Evolutionary conservation across 2,329 filamentous ascomycete species (phyloP).

Genomic region (Nemania serpens): DNA sequence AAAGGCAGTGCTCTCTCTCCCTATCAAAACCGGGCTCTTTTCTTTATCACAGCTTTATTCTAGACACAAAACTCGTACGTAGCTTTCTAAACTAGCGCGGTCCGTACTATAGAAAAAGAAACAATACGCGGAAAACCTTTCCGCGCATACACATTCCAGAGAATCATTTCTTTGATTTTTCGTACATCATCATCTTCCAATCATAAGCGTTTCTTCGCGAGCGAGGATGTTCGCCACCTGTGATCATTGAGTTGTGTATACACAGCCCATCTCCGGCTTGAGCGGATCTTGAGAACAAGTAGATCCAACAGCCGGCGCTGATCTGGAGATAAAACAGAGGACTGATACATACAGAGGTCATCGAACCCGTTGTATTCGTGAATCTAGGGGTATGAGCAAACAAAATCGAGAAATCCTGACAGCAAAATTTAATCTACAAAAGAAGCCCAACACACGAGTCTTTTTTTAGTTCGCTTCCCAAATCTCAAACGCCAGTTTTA

Average conservation of each 20-base stretch:
- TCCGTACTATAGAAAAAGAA: not conserved
- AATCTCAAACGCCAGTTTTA: constrained; percentile 38
- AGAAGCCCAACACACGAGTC: constrained; percentile 30
- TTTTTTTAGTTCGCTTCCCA: constrained; percentile 30
- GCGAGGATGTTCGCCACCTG: not conserved
- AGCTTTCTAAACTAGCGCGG: not conserved
- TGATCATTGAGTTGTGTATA: not conserved
- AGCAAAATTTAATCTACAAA: constrained; percentile 26
- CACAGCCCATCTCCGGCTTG: not conserved
- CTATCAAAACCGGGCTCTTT: too few species aligned
- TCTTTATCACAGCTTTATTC: too few species aligned
- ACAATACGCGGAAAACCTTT: not conserved
- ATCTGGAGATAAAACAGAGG: constrained; percentile 3
- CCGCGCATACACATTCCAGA: not conserved
- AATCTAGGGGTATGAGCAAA: constrained; percentile 29
- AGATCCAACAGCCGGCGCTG: not conserved
- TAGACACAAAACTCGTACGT: too few species aligned
- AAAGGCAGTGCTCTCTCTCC: too few species aligned
- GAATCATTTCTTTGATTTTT: not conserved
- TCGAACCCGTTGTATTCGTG: constrained; percentile 20
- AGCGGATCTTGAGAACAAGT: not conserved
- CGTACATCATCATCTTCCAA: not conserved
- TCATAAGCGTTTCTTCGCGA: not conserved
- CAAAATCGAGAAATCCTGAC: constrained; percentile 25
- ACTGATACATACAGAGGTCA: constrained; percentile 8